A percentile compares a stretch with the other conserved stretches of the same genome.
phyloP scores from a whole-genome alignment of 1,284 basidiomycete genomes.

The Ustilago shanxiensis region DNA sequence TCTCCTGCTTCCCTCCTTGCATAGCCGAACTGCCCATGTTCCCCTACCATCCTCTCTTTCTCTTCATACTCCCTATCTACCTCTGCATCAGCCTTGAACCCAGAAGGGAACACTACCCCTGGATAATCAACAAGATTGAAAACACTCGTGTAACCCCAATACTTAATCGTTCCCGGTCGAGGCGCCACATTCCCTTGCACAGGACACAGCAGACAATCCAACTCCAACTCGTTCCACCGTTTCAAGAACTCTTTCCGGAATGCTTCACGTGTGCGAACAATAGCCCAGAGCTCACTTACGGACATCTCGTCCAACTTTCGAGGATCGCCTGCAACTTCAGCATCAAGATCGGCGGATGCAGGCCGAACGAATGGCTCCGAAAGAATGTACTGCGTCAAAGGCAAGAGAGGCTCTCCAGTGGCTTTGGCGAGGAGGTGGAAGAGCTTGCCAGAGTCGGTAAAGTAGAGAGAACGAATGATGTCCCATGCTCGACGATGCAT shows the following conservation, averaged over 20 bases:
- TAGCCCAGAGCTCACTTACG: constrained; percentile 30
- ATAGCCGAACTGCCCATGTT: constrained; percentile 16
- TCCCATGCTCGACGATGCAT: constrained; percentile 46
- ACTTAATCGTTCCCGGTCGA: constrained; percentile 41
- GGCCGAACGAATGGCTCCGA: constrained; percentile 34
- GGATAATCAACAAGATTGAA: constrained; percentile 60
- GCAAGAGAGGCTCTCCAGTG: constrained; percentile 48
- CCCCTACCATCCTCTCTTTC: not conserved
- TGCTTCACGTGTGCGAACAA: constrained; percentile 23
- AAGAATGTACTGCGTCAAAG: constrained; percentile 48
- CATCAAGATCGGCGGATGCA: constrained; percentile 13
- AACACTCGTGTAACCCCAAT: constrained; percentile 56
- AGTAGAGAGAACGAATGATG: constrained; percentile 53
- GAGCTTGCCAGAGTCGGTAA: constrained; percentile 50
- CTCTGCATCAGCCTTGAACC: constrained; percentile 20
- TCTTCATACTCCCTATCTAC: constrained; percentile 28
- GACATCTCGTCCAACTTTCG: constrained; percentile 31
- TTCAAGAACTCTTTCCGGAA: constrained; percentile 30
- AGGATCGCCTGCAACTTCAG: not conserved
- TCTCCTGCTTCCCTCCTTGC: not conserved
- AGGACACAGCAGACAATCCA: constrained; percentile 53
- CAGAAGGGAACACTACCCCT: constrained; percentile 48
- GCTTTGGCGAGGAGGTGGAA: constrained; percentile 37
- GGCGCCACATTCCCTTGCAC: constrained; percentile 36
- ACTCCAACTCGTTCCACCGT: constrained; percentile 33